Evolutionary conservation across 2,329 filamentous ascomycete genomes (phyloP), one percentile per base, ranked within the genome.

Genomic region (Waltergamsia citrina): DNA sequence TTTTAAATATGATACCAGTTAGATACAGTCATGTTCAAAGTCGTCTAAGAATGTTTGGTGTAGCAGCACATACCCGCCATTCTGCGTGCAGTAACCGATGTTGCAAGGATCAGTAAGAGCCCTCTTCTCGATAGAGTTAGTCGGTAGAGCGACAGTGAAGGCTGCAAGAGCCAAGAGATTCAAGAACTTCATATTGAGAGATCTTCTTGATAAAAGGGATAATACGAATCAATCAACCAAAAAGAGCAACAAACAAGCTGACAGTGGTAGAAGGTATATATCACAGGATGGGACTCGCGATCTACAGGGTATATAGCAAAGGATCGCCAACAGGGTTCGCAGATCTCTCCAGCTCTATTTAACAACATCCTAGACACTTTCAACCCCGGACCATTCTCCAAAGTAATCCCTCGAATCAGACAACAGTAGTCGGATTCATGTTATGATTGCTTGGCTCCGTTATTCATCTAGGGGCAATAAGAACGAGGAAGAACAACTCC

Each of bases 51-150:
- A 29, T 12, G 27, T 29, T 19, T 20, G 18, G 10, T 14, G 12
- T 8, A 21, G n/a, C n/a, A n/a, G n/a, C n/a, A 29, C 34, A 12
- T 17, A 36, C 34, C 51, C 51, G 12, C 50, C 52, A 40, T 59
- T 59, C 38, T 54, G 43, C 3, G 52, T 54, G 37, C 51, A 54
- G 43, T 47, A 54, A 9, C 51, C 51, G 3, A 54, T 41, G 4
- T 32, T 42, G 38, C 51, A 54, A 18, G 71, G 62, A 34, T 74
- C 67, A 11, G 14, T 22, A 12, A 20, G 10, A 11, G 33, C 33
- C 7, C 33, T n/a, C 33, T 35, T 35, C 6, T 29, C 24, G 11
- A 35, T 12, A 15, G 24, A 9, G 2, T 12, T 9, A 10, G 33
- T 25, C 4, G 21, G 33, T 3, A 23, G 17, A 23, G 32, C 32